These are phyloP conservation scores for Didymella lethalis DNA, from an alignment of 2,329 filamentous ascomycete genomes.

Conservation along the genomic window DNA sequence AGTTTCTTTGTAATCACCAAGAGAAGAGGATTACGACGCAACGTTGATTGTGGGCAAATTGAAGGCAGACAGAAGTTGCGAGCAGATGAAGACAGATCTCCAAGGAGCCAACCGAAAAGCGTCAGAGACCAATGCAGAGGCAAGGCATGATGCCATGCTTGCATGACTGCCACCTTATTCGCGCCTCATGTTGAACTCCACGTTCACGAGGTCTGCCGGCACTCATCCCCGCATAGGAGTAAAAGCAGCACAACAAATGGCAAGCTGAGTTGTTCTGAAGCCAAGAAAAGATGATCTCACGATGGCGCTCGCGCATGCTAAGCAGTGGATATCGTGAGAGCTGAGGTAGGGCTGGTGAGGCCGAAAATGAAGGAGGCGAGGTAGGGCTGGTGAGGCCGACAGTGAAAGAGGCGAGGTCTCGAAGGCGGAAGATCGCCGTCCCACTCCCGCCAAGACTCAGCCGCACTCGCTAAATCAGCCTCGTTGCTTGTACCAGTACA, in stretches of 20 bases:
- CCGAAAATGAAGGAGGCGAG: not conserved
- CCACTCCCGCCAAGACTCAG: not conserved
- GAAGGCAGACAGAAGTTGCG: not conserved
- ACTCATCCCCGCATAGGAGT: not conserved
- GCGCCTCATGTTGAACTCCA: not conserved
- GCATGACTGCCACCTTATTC: not conserved
- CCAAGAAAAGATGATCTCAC: not conserved
- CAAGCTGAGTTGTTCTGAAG: not conserved
- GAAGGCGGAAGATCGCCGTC: not conserved
- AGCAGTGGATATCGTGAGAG: not conserved
- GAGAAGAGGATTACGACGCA: not conserved
- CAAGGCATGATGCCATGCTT: not conserved
- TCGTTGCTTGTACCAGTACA: constrained; percentile 5
- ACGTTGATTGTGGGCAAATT: not conserved
- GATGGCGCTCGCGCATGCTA: not conserved
- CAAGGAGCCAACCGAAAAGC: not conserved
- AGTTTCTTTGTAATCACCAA: not conserved
- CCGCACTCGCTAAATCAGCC: not conserved
- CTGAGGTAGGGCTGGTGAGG: not conserved
- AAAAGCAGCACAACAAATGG: not conserved
- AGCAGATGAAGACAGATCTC: not conserved
- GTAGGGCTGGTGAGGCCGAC: not conserved
- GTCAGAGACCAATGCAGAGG: too few relatives aligned
- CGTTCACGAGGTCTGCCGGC: not conserved
- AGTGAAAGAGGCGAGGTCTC: not conserved